Conservation (phyloP, 2,329 filamentous ascomycete species). For the Xylariaceae sp. region DNA sequence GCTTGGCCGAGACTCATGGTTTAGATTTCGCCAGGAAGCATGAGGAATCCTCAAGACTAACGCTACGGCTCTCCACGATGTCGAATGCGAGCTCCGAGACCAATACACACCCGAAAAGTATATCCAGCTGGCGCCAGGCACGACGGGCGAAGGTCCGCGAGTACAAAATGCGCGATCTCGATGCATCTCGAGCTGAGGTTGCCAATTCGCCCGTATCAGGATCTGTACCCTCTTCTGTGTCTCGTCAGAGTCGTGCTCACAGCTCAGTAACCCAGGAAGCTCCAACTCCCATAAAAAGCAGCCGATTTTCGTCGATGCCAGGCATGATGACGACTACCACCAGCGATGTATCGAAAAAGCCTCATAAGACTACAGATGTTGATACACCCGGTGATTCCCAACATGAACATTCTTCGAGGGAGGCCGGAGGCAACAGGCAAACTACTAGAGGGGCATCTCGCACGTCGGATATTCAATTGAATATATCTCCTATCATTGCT, state of each 20-base stretch:
- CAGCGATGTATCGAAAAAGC: slow-evolving; percentile 1
- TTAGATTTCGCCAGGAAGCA: neutral
- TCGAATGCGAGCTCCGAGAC: neutral
- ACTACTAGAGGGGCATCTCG: neutral
- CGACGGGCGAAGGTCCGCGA: slow-evolving; percentile 23
- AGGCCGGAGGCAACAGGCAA: neutral
- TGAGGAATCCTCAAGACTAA: neutral
- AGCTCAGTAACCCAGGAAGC: slow-evolving; percentile 2
- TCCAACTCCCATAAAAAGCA: slow-evolving; percentile 6
- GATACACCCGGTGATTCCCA: neutral
- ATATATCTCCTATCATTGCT: slow-evolving; percentile 17
- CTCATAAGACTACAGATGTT: neutral
- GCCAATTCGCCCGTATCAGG: slow-evolving; percentile 24
- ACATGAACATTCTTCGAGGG: neutral
- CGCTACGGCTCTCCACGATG: neutral
- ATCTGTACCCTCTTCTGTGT: slow-evolving; percentile 16
- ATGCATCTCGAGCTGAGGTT: slow-evolving; percentile 15
- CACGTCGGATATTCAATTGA: slow-evolving; percentile 1
- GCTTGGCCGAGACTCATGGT: neutral
- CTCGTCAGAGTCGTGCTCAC: neutral
- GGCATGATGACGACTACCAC: slow-evolving; percentile 1
- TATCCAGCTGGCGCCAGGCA: slow-evolving; percentile 22
- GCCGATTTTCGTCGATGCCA: slow-evolving; percentile 4
- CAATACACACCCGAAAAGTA: slow-evolving; percentile 12
- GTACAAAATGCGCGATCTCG: slow-evolving; percentile 24